phyloP scores from a whole-genome alignment of 192 early-diverging fungal genomes.

The Rhizophagus sp. region DNA sequence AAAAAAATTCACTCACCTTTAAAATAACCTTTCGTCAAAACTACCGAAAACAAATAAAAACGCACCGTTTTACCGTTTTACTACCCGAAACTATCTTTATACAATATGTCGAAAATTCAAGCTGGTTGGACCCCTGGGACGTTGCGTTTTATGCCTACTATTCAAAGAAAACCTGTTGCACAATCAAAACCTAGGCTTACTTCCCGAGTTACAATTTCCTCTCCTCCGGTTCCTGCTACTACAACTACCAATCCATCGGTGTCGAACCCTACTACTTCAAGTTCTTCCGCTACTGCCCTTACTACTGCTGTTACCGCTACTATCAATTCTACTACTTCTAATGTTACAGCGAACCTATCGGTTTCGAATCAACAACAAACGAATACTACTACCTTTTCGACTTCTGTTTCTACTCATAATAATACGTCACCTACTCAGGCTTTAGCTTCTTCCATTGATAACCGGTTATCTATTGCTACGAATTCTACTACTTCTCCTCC shows the following conservation, averaged over 20 bases:
- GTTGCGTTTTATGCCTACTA: conserved; percentile 44
- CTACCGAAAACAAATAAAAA: neutral
- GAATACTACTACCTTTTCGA: neutral
- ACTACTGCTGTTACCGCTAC: neutral
- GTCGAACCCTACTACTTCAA: neutral
- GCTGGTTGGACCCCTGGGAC: conserved; percentile 43
- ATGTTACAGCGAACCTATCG: neutral
- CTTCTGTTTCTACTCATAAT: neutral
- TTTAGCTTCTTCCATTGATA: neutral
- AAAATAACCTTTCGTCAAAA: conserved; percentile 23
- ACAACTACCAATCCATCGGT: neutral
- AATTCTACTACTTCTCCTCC: conserved; percentile 1
- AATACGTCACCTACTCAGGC: neutral
- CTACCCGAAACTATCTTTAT: neutral
- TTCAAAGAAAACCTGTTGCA: conserved; percentile 48
- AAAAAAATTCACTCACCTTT: conserved; percentile 23
- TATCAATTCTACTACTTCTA: neutral
- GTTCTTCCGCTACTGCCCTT: neutral
- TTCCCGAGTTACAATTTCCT: conserved; percentile 29
- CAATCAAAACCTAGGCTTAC: conserved; percentile 53
- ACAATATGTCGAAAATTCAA: conserved; percentile 26
- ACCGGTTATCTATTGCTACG: neutral
- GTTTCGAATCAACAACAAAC: neutral
- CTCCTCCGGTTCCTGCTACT: neutral
- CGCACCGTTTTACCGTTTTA: neutral